phyloP scores from a whole-genome alignment of 192 early-diverging fungal genomes.

The Haplosporangium gracile region DNA sequence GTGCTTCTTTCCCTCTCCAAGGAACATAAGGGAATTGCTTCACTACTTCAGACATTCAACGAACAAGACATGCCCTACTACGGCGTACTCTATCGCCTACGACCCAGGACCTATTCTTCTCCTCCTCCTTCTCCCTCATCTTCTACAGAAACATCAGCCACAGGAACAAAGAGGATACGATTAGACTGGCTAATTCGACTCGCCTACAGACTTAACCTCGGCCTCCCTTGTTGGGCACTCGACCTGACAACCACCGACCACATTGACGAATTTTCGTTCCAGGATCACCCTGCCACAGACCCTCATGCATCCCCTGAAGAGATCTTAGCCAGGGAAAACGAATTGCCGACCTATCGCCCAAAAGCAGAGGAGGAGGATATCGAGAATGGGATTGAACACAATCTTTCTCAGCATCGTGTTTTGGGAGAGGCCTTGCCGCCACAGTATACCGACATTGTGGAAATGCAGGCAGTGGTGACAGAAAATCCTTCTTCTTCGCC shows the following conservation, averaged over 20 bases:
- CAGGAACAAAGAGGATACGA: neutral
- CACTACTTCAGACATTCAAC: slow-evolving; percentile 32
- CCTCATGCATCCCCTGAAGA: slow-evolving; percentile 43
- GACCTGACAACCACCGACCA: slow-evolving; percentile 50
- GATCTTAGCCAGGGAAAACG: slow-evolving; percentile 43
- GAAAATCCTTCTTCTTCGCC: slow-evolving; percentile 6
- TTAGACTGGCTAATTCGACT: slow-evolving; percentile 8
- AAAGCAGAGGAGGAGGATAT: slow-evolving; percentile 18
- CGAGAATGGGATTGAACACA: neutral
- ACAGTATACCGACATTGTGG: slow-evolving; percentile 26
- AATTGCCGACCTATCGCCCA: slow-evolving; percentile 36
- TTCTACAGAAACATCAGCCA: neutral
- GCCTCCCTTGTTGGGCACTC: slow-evolving; percentile 20
- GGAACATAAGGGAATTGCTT: slow-evolving; percentile 31
- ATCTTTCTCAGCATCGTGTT: slow-evolving; percentile 7
- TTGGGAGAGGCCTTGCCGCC: slow-evolving; percentile 33
- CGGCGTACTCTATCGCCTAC: slow-evolving; percentile 36
- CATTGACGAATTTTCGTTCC: slow-evolving; percentile 46
- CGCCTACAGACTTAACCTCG: slow-evolving; percentile 33
- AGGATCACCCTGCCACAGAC: slow-evolving; percentile 33
- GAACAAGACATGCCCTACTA: slow-evolving; percentile 47
- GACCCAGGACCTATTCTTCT: slow-evolving; percentile 2
- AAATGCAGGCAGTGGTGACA: neutral
- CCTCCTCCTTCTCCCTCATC: neutral
- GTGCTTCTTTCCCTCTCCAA: neutral